These are phyloP conservation scores for Aspergillus fumigatus DNA, from an alignment of 2,329 filamentous ascomycete species.

Conservation along the genomic window DNA sequence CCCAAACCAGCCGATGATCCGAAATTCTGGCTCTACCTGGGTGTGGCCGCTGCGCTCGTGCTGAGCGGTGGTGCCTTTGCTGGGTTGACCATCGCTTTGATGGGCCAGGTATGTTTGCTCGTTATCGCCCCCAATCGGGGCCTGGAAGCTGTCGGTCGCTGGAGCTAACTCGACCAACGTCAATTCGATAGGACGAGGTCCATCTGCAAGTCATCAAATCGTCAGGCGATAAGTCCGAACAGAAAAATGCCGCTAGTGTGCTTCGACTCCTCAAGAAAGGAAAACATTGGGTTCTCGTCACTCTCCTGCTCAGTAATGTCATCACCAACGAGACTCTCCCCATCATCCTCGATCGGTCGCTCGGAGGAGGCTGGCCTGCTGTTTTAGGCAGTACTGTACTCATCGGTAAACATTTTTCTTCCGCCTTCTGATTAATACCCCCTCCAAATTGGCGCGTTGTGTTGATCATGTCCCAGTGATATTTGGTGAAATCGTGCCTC, in stretches of 20 bases:
- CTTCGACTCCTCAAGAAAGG: constrained; percentile 75
- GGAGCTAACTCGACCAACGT: constrained; percentile 2
- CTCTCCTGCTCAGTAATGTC: constrained; percentile 88
- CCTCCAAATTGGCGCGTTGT: not conserved
- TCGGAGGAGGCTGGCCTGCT: constrained; percentile 91
- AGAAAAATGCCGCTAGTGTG: constrained; percentile 77
- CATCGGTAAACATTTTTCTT: constrained; percentile 61
- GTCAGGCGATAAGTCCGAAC: constrained; percentile 79
- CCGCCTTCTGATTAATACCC: not conserved
- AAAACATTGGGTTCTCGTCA: constrained; percentile 98
- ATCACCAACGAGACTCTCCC: constrained; percentile 96
- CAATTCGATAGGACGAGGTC: constrained; percentile 69
- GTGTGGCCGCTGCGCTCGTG: constrained; percentile 74
- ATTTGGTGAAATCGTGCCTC: constrained; percentile 93
- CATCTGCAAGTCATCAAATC: constrained; percentile 92
- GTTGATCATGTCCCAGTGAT: constrained; percentile 61
- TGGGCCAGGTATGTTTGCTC: constrained; percentile 51
- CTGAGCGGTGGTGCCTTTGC: constrained; percentile 89
- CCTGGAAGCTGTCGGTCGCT: not conserved
- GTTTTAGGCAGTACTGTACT: constrained; percentile 88
- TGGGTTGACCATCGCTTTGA: constrained; percentile 68
- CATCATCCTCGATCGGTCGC: constrained; percentile 87
- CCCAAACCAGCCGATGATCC: constrained; percentile 55
- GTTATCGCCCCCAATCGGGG: not conserved
- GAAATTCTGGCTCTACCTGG: constrained; percentile 74